Evolutionary conservation across 345 rosid genomes (phyloP).

Genomic region (Rubroshorea leprosula): DNA sequence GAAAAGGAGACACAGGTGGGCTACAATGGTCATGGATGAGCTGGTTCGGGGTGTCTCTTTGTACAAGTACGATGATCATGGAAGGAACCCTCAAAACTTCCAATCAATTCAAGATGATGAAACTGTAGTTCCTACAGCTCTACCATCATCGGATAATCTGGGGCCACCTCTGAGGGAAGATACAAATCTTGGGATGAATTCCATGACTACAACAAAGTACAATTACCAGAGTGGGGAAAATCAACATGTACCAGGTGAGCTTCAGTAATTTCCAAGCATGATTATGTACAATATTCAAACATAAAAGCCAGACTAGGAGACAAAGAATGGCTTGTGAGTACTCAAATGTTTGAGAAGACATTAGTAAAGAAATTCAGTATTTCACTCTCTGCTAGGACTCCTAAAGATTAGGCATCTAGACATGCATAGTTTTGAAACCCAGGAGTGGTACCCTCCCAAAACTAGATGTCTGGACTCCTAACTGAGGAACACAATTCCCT

Average conservation of each 20-base stretch:
- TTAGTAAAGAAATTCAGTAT: background rate
- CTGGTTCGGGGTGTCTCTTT: conserved; percentile 8
- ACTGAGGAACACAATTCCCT: too few species aligned
- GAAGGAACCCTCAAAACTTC: background rate
- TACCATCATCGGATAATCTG: conserved; percentile 1
- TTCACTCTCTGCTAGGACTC: background rate
- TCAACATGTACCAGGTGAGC: background rate
- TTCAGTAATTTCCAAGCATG: background rate
- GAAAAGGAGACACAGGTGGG: conserved; percentile 37
- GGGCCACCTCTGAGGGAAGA: background rate
- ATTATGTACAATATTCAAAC: background rate
- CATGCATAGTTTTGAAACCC: too few species aligned
- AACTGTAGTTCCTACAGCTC: background rate
- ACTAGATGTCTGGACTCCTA: too few species aligned
- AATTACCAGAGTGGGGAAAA: background rate
- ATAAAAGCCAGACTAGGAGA: background rate
- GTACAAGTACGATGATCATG: conserved; percentile 17
- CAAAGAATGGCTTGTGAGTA: background rate
- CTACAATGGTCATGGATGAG: conserved; percentile 34
- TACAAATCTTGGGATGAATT: background rate
- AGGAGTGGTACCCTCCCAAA: too few species aligned
- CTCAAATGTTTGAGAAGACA: background rate
- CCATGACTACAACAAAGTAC: background rate
- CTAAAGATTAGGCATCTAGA: too few species aligned
- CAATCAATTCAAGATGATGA: background rate